Conservation (phyloP, 495 filamentous ascomycete genomes). For the Alectoria sarmentosa region DNA sequence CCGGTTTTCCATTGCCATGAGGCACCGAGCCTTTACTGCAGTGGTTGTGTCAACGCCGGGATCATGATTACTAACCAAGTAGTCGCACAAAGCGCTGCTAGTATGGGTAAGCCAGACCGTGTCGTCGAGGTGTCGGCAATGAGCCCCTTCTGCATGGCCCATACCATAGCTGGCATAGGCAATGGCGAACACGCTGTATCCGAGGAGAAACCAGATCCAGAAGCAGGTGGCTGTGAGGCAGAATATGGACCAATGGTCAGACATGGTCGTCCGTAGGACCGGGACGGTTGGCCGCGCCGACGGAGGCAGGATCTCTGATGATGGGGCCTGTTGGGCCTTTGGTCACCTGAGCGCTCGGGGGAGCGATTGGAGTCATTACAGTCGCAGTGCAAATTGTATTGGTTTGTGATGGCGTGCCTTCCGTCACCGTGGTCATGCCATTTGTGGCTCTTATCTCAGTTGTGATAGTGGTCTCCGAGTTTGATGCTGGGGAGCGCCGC, state of each 20-base stretch:
- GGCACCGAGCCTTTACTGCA: neutral
- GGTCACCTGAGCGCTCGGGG: neutral
- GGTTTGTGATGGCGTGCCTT: neutral
- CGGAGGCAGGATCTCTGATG: neutral
- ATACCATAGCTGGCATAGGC: neutral
- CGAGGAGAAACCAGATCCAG: neutral
- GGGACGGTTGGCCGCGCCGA: neutral
- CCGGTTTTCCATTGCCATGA: neutral
- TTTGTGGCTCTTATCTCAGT: neutral
- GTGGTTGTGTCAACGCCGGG: neutral
- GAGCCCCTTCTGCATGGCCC: neutral
- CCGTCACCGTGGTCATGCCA: neutral
- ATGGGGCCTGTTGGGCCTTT: neutral
- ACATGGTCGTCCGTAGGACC: neutral
- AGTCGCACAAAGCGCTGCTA: neutral
- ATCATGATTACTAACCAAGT: neutral
- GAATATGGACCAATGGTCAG: neutral
- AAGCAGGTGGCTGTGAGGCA: neutral
- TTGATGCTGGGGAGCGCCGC: too few relatives aligned
- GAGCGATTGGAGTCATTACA: neutral
- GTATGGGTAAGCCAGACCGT: neutral
- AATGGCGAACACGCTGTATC: neutral
- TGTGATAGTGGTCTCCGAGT: too few relatives aligned
- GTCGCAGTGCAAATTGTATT: neutral
- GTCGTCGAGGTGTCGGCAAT: neutral